A percentile compares a stretch with the other conserved stretches of the same genome.
phyloP scores from a whole-genome alignment of 495 filamentous ascomycete species.

The Delitschia confertaspora region DNA sequence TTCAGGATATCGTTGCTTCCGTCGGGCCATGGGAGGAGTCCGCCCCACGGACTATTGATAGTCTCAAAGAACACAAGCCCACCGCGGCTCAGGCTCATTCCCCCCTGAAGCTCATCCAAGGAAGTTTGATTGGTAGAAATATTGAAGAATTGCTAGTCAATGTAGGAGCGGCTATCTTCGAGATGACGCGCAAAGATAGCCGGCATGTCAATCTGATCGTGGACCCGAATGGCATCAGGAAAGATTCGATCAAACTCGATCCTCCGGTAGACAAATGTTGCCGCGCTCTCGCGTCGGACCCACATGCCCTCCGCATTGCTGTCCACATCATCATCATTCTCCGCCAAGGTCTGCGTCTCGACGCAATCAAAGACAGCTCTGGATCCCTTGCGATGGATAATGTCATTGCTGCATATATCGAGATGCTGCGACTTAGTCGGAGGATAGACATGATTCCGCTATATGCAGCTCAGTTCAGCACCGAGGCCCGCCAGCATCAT shows the following conservation, averaged over 20 bases:
- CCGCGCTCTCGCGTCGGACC: slow-evolving; percentile 35
- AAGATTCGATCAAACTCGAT: background rate
- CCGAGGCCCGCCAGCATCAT: slow-evolving; percentile 38
- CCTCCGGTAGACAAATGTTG: slow-evolving; percentile 10
- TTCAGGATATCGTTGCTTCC: slow-evolving; percentile 47
- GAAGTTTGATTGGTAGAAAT: slow-evolving; percentile 51
- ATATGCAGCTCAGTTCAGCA: slow-evolving; percentile 70
- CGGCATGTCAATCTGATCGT: slow-evolving; percentile 11
- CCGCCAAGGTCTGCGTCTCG: slow-evolving; percentile 36
- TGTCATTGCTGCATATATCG: slow-evolving; percentile 71
- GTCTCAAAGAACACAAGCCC: slow-evolving; percentile 41
- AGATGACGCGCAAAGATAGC: slow-evolving; percentile 41
- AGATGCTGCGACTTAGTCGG: slow-evolving; percentile 58
- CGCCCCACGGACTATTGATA: slow-evolving; percentile 43
- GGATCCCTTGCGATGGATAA: slow-evolving; percentile 45
- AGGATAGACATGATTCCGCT: slow-evolving; percentile 70
- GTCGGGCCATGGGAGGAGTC: slow-evolving; percentile 44
- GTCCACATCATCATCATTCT: slow-evolving; percentile 50
- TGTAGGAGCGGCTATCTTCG: slow-evolving; percentile 49
- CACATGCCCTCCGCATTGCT: slow-evolving; percentile 50
- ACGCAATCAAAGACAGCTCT: slow-evolving; percentile 29
- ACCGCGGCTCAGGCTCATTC: slow-evolving; percentile 43
- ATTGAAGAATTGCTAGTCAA: slow-evolving; percentile 49
- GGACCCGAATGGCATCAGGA: slow-evolving; percentile 1
- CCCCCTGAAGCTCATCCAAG: slow-evolving; percentile 57